Evolutionary conservation across 148 eudicot genomes (phyloP).

Genomic region (Heliamphora exappendiculata): DNA sequence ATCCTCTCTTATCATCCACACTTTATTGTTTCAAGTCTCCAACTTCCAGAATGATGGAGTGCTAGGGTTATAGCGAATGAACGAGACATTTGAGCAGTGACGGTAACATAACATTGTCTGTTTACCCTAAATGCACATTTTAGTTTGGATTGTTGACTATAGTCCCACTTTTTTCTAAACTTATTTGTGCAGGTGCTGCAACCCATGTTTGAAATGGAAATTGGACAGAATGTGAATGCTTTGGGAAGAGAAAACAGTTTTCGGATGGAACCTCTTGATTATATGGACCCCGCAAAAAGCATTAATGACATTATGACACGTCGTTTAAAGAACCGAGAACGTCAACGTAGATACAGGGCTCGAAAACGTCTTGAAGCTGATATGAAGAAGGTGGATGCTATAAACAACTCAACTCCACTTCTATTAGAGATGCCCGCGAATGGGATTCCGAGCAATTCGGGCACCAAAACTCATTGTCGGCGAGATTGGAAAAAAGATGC

Average conservation of each 20-base stretch:
- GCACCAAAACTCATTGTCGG: slow-evolving; percentile 41
- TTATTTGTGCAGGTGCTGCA: slow-evolving; percentile 12
- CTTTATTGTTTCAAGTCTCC: not conserved
- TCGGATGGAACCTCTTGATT: slow-evolving; percentile 16
- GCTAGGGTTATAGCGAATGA: not conserved
- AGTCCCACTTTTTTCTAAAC: not conserved
- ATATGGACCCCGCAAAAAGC: slow-evolving; percentile 20
- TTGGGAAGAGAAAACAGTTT: slow-evolving; percentile 15
- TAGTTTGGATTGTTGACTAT: not conserved
- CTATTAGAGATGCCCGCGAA: slow-evolving; percentile 26
- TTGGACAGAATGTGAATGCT: slow-evolving; percentile 10
- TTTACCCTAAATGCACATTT: not conserved
- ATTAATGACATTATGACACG: slow-evolving; percentile 53
- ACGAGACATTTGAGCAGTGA: too few relatives aligned
- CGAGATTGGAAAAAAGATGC: slow-evolving; percentile 96
- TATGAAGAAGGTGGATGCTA: slow-evolving; percentile 19
- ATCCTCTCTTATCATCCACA: not conserved
- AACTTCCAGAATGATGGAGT: not conserved
- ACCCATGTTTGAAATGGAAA: slow-evolving; percentile 23
- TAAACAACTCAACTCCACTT: slow-evolving; percentile 13
- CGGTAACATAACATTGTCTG: not conserved
- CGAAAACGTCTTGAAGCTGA: slow-evolving; percentile 66
- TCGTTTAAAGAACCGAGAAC: slow-evolving; percentile 75
- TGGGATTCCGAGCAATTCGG: slow-evolving; percentile 23
- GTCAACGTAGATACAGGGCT: slow-evolving; percentile 92